Conservation (phyloP, 2,329 filamentous ascomycete genomes). For the Ophiocordyceps unilateralis region DNA sequence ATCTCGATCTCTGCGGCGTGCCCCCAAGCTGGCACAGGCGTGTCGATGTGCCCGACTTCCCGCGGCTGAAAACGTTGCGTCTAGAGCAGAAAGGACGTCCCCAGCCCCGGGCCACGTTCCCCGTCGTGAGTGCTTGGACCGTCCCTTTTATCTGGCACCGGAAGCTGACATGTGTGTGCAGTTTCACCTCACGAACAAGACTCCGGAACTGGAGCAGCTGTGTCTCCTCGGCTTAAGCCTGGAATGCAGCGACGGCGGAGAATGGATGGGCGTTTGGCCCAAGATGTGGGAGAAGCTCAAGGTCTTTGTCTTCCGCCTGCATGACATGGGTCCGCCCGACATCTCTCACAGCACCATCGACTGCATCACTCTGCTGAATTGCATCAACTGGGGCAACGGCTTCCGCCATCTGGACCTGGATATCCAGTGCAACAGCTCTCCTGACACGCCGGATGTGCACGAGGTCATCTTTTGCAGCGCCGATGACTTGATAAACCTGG, state of each 20-base stretch:
- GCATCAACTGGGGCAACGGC: slow-evolving; percentile 9
- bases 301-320: slow-evolving; percentile 8
- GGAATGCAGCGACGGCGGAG: not conserved
- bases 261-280: slow-evolving; percentile 6
- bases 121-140: slow-evolving; percentile 2
- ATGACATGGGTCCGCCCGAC: slow-evolving; percentile 5
- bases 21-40: slow-evolving; percentile 6
- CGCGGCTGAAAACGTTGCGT: slow-evolving; percentile 12
- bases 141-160: not conserved
- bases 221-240: slow-evolving; percentile 12
- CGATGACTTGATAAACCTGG: not conserved
- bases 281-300: slow-evolving; percentile 14
- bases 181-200: slow-evolving; percentile 10
- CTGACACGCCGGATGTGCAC: not conserved
- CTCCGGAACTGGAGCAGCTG: slow-evolving; percentile 15
- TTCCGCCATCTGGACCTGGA: slow-evolving; percentile 15
- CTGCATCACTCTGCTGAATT: slow-evolving; percentile 10
- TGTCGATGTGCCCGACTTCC: slow-evolving; percentile 7
- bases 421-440: slow-evolving; percentile 10
- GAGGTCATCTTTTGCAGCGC: not conserved
- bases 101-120: not conserved
- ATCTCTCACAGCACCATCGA: slow-evolving; percentile 7
- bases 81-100: slow-evolving; percentile 8
- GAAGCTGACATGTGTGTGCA: slow-evolving; percentile 2
- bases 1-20: slow-evolving; percentile 8